A percentile compares a stretch with the other conserved stretches of the same genome.
Conservation (phyloP, 306 rosid species). For the Hylodesmum podocarpum region DNA sequence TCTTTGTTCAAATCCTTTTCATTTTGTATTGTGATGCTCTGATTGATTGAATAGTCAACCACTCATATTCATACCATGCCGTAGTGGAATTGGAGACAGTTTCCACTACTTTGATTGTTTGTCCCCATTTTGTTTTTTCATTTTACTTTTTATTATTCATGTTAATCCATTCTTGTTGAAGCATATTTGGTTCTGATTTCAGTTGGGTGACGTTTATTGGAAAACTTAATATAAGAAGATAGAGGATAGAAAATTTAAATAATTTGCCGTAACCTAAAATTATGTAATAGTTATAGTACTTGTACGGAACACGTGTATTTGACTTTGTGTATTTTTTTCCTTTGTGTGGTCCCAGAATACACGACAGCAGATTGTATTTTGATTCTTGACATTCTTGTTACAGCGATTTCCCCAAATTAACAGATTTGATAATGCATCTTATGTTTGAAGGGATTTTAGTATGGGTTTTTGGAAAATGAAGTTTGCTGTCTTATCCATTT, state of each 20-base stretch:
- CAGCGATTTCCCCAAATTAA: not conserved
- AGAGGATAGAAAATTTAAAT: not conserved
- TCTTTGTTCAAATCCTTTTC: slow-evolving; percentile 12
- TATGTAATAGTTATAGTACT: not conserved
- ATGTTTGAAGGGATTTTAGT: slow-evolving; percentile 3
- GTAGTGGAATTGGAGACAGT: slow-evolving; percentile 22
- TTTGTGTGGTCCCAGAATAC: slow-evolving; percentile 30
- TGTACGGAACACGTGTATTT: not conserved
- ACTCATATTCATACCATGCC: slow-evolving; percentile 19
- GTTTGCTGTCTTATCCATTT: slow-evolving; percentile 2
- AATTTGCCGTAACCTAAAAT: not conserved
- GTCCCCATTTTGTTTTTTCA: not conserved
- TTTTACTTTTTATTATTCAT: not conserved
- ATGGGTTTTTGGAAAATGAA: not conserved
- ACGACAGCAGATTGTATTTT: not conserved
- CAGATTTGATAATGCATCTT: slow-evolving; percentile 1
- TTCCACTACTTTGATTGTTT: slow-evolving; percentile 4
- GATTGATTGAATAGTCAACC: slow-evolving; percentile 24
- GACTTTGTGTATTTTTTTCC: slow-evolving; percentile 5
- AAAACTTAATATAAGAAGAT: not conserved
- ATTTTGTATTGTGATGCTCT: slow-evolving; percentile 15
- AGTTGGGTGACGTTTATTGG: not conserved
- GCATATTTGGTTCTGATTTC: not conserved
- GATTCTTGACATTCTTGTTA: slow-evolving; percentile 24
- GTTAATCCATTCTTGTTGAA: slow-evolving; percentile 2